Base-by-base conservation (phyloP, 768 basidiomycete genomes). In the Suillus cothurnatus region DNA sequence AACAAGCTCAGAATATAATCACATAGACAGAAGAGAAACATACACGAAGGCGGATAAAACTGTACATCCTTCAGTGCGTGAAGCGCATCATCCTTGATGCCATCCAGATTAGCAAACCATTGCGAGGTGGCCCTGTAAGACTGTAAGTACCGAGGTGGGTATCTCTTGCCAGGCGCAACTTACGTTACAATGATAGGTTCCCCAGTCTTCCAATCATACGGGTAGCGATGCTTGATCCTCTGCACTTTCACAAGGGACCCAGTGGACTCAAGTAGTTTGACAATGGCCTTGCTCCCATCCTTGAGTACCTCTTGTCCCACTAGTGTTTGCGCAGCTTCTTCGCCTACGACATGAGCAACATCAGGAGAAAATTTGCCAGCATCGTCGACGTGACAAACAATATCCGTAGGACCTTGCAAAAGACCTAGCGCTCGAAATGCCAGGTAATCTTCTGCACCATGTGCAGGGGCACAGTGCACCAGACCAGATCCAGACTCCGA, bases 181-280 rank as follows among this genome's bases (percentile, higher is more conserved):
- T 72, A 95, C 93, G 90, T 90, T 67, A 94, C 85, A 70, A 99
- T 96, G 71, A 98, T 88, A 0, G 97, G 96, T 71, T 94, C 81
- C 68, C 95, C 88, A 6, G 97, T 97, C 77, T 93, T 92, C 96
- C 96, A 98, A 71, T 99, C 97, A 73, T 95, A 96, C 0, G 97
- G 95, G 72, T 97, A 99, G 58, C 89, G 86, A 77, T 99, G 97
- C 70, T 86, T 88, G 70, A 93, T 85, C 68, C 82, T 82, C 74
- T 92, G 83, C 61, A 91, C 79, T 69, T 86, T 88, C 49, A 93
- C 73, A 19, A 98, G 79, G 2, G 73, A 66, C 6, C 80, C 85
- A 1, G 79, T 80, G n/a, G 79, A 71, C 23, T 83, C 75, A 58
- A 98, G 75, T 11, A 95, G 71, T 43, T 81, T 77, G 9, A 95